Conservation (phyloP, 352 stramenopile genomes). For the Pythium oligandrum region DNA sequence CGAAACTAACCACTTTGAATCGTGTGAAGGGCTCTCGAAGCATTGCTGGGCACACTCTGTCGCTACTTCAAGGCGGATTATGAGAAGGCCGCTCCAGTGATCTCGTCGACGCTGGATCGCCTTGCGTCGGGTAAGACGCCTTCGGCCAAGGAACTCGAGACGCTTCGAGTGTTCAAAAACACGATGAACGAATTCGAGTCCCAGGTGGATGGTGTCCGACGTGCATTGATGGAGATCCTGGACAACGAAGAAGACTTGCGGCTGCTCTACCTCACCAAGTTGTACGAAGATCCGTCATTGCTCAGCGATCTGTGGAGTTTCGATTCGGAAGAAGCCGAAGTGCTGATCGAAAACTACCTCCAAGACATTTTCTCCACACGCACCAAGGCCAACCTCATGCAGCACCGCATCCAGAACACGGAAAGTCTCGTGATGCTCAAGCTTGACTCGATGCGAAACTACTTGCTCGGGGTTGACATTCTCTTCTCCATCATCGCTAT, state of each 20-base stretch:
- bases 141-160: conserved; percentile 47
- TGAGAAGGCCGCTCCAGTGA: conserved; percentile 29
- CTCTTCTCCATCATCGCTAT: conserved; percentile 70
- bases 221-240: conserved; percentile 58
- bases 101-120: conserved; percentile 40
- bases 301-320: conserved; percentile 44
- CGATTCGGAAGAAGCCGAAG: conserved; percentile 59
- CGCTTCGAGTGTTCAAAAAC: conserved; percentile 65
- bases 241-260: conserved; percentile 73
- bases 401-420: conserved; percentile 71
- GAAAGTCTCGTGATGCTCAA: conserved; percentile 79
- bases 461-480: conserved; percentile 64
- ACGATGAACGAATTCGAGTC: conserved; percentile 71
- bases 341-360: conserved; percentile 71
- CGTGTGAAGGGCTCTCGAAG: conserved; percentile 20
- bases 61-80: conserved; percentile 54
- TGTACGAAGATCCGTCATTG: conserved; percentile 49
- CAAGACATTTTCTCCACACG: conserved; percentile 79
- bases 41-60: conserved; percentile 46
- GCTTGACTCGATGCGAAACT: conserved; percentile 76
- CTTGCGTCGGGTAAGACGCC: conserved; percentile 37
- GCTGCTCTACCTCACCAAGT: conserved; percentile 62
- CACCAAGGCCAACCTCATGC: conserved; percentile 61
- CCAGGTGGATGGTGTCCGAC: conserved; percentile 53
- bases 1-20: background rate